Conservation (phyloP, 345 rosid species). For the Arabidopsis arenosa region DNA sequence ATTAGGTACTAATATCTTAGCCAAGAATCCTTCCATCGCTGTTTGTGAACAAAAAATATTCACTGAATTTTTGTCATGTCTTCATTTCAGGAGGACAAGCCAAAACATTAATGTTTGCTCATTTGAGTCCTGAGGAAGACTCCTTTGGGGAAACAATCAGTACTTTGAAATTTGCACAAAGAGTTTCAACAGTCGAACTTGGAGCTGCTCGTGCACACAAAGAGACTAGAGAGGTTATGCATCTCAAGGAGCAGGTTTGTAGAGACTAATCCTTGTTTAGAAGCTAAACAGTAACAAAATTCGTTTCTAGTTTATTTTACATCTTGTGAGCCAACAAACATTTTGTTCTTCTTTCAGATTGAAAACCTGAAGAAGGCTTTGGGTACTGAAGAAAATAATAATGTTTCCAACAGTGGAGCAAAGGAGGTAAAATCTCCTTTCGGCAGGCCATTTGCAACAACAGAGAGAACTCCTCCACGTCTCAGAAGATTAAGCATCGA, state of each 20-base stretch:
- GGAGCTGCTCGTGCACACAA: slow-evolving; percentile 83
- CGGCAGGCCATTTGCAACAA: slow-evolving; percentile 39
- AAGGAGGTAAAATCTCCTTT: slow-evolving; percentile 57
- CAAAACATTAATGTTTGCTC: slow-evolving; percentile 93
- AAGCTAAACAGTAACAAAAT: neutral
- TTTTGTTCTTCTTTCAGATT: slow-evolving; percentile 57
- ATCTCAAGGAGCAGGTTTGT: slow-evolving; percentile 81
- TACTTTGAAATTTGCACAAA: slow-evolving; percentile 90
- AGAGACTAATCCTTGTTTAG: slow-evolving; percentile 1
- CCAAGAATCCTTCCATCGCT: slow-evolving; percentile 1
- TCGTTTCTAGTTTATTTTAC: neutral
- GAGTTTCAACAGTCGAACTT: slow-evolving; percentile 82
- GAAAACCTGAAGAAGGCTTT: slow-evolving; percentile 84
- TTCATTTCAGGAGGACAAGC: slow-evolving; percentile 75
- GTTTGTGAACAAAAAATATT: slow-evolving; percentile 5
- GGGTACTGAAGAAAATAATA: slow-evolving; percentile 59
- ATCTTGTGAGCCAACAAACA: slow-evolving; percentile 18
- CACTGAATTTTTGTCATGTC: neutral
- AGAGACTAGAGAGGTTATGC: slow-evolving; percentile 79
- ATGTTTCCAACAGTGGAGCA: slow-evolving; percentile 40
- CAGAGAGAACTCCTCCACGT: slow-evolving; percentile 76
- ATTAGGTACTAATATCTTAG: slow-evolving; percentile 56
- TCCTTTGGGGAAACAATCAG: slow-evolving; percentile 82
- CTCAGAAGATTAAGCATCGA: slow-evolving; percentile 60
- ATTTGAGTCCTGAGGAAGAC: slow-evolving; percentile 85